A percentile compares a stretch with the other conserved stretches of the same genome.
phyloP scores from a whole-genome alignment of 495 filamentous ascomycete species.

The Penicillium ochrochloron region DNA sequence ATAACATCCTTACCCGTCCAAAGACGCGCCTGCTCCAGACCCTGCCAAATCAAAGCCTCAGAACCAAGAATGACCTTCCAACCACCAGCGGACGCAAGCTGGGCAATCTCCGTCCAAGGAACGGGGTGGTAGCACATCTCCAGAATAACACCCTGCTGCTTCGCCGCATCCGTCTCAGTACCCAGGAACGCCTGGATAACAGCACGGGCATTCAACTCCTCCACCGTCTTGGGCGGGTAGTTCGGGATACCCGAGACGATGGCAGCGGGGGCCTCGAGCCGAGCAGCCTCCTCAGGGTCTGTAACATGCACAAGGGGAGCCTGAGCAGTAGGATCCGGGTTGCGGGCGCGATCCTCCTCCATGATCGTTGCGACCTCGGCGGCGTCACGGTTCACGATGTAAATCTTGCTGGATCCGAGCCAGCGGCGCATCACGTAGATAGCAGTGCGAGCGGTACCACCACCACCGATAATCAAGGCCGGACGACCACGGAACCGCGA shows the following conservation, averaged over 20 bases:
- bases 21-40: conserved; percentile 68
- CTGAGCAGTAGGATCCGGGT: conserved; percentile 41
- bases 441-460: conserved; percentile 70
- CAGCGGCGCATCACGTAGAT: conserved; percentile 70
- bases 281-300: conserved; percentile 57
- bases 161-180: conserved; percentile 25
- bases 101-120: conserved; percentile 66
- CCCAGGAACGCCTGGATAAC: conserved; percentile 61
- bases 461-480: conserved; percentile 67
- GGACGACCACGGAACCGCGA: conserved; percentile 57
- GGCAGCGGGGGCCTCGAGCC: conserved; percentile 59
- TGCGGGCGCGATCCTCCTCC: conserved; percentile 47
- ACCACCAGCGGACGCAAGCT: conserved; percentile 56
- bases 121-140: conserved; percentile 83
- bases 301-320: conserved; percentile 59
- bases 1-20: conserved; percentile 63
- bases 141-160: conserved; percentile 66
- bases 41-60: conserved; percentile 77
- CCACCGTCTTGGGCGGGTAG: conserved; percentile 63
- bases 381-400: conserved; percentile 70
- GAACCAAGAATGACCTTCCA: conserved; percentile 74
- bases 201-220: conserved; percentile 59
- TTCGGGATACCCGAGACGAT: conserved; percentile 73
- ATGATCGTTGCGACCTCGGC: conserved; percentile 67
- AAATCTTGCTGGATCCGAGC: conserved; percentile 67